phyloP scores from a whole-genome alignment of 805 yeast species.

The Scheffersomyces ergatensis region DNA sequence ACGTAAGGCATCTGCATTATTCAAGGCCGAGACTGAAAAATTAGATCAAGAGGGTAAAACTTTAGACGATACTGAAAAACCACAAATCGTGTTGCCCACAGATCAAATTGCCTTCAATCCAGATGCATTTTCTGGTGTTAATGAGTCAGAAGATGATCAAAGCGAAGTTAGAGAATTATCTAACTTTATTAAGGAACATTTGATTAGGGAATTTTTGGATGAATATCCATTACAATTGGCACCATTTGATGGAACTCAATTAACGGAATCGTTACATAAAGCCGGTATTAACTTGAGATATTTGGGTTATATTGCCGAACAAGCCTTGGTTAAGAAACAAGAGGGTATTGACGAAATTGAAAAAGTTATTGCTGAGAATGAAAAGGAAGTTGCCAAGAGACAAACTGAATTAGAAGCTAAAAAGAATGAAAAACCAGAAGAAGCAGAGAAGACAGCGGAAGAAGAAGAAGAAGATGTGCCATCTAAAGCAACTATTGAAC shows the following conservation, averaged over 20 bases:
- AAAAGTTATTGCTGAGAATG: conserved; percentile 22
- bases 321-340: conserved; percentile 19
- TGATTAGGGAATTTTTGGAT: conserved; percentile 62
- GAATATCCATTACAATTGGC: conserved; percentile 55
- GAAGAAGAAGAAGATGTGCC: conserved; percentile 20
- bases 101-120: conserved; percentile 68
- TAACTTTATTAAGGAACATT: conserved; percentile 51
- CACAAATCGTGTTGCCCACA: conserved; percentile 51
- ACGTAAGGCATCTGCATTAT: conserved; percentile 53
- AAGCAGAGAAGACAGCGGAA: conserved; percentile 23
- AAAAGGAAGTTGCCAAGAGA: conserved; percentile 21
- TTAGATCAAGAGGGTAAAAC: conserved; percentile 38
- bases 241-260: conserved; percentile 82
- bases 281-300: conserved; percentile 89
- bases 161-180: conserved; percentile 69
- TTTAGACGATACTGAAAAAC: conserved; percentile 36
- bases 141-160: conserved; percentile 49
- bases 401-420: conserved; percentile 22
- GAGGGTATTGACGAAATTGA: conserved; percentile 13
- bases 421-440: conserved; percentile 13
- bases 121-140: conserved; percentile 59
- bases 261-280: conserved; percentile 66
- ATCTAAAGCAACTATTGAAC: conserved; percentile 39
- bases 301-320: conserved; percentile 60
- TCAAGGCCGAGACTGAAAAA: conserved; percentile 50